Conservation (phyloP, 2,329 filamentous ascomycete species). For the Paecilomyces dactylethromorphus region DNA sequence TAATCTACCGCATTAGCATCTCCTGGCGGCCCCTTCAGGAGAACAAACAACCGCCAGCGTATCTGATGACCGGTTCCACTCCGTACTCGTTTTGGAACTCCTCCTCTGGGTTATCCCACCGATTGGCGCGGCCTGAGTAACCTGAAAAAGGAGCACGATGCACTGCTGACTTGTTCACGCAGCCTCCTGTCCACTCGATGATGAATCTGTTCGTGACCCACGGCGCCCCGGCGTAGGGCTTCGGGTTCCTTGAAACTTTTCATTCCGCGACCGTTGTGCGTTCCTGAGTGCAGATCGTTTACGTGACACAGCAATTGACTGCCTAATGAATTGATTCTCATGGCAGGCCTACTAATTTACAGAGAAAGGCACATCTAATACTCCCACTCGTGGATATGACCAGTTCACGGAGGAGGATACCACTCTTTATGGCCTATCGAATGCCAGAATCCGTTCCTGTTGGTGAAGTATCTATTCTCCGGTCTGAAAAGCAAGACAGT, state of each 20-base stretch:
- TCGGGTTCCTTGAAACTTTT: background rate
- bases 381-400: background rate
- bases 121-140: background rate
- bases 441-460: background rate
- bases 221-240: background rate
- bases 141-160: background rate
- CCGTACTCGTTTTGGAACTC: background rate
- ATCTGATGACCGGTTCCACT: background rate
- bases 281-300: background rate
- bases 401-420: background rate
- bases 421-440: background rate
- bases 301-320: background rate
- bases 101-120: background rate
- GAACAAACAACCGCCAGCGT: background rate
- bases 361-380: background rate
- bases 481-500: background rate
- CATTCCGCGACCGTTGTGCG: background rate
- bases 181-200: background rate
- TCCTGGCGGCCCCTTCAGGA: background rate
- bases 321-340: background rate
- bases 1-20: conserved; percentile 1
- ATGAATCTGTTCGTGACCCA: background rate
- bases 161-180: background rate
- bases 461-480: background rate
- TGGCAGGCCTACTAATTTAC: background rate